Base-by-base conservation (phyloP, 495 filamentous ascomycete genomes). In the Annulohypoxylon moriforme region DNA sequence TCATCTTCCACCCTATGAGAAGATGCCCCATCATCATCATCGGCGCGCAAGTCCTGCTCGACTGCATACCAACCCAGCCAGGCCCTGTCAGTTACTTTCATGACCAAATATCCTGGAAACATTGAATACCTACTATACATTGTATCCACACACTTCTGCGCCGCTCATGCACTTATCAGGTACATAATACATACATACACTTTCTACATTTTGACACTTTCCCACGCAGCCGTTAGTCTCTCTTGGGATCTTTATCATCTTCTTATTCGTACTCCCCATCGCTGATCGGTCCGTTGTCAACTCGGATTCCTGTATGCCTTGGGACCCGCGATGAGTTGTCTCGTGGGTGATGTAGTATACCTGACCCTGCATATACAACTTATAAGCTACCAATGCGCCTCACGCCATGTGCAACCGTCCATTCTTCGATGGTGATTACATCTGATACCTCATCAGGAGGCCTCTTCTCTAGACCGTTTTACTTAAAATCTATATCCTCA, bases 11-110 rank as follows among this genome's bases (percentile, higher is more conserved):
- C 59, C 67, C 74, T 78, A 75, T 77, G 65, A 71, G 72, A 72
- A 47, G 50, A 64, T 74, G 64, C 58, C 69, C 75, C 75, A 77
- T 78, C 74, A 75, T 69, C 71, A 72, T 69, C 71, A 72, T 58
- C 55, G 44, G 62, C 53, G 72, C 64, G 72, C 68, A 72, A 74
- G 63, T 67, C 68, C 46, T 68, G 61, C 68, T 75, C 34, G 69
- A 70, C 71, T 78, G 74, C 66, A 78, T 75, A 65, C 60, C 57
- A 60, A 60, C 65, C 68, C 50, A 72, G 50, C 55, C 31, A 50
- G 50, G 56, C 59, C 61, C 72, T 71, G 60, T 60, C 64, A 62
- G 56, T 72, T 60, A 29, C 69, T 60, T 69, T 31, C 63, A 59
- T 14, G 31, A 18, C 67, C 67, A 73, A 67, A 75, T 61, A 56